phyloP scores from a whole-genome alignment of 495 filamentous ascomycete species.

The Tricharina praecox region DNA sequence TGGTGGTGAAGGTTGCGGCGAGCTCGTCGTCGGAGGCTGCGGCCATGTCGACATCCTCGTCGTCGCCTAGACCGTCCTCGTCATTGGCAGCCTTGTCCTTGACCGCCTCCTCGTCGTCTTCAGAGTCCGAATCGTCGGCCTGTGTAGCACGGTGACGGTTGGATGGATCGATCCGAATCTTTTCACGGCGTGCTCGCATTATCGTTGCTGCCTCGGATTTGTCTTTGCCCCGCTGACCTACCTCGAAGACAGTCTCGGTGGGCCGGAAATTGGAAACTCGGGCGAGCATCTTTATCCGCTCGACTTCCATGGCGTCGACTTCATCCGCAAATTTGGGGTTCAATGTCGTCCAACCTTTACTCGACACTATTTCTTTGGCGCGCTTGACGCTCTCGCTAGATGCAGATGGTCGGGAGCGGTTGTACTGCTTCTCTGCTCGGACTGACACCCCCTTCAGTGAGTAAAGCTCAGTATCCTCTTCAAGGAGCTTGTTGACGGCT shows the following conservation, averaged over 20 bases:
- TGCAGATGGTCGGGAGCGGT: conserved; percentile 73
- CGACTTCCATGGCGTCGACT: conserved; percentile 42
- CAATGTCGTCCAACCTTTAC: conserved; percentile 48
- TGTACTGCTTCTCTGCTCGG: conserved; percentile 88
- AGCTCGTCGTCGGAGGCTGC: conserved; percentile 58
- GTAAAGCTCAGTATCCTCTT: conserved; percentile 55
- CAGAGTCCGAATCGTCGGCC: conserved; percentile 13
- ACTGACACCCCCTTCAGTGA: conserved; percentile 51
- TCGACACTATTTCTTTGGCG: conserved; percentile 52
- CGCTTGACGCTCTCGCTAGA: conserved; percentile 76
- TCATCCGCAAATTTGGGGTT: conserved; percentile 63
- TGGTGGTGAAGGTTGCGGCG: conserved; percentile 51
- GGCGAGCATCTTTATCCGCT: conserved; percentile 68
- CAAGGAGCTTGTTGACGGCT: conserved; percentile 57
- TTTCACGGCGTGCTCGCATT: conserved; percentile 49
- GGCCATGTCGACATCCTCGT: conserved; percentile 41
- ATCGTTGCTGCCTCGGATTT: conserved; percentile 59
- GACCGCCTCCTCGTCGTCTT: conserved; percentile 19
- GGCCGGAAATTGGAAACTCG: conserved; percentile 74
- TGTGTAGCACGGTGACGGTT: conserved; percentile 27
- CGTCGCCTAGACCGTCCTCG: conserved; percentile 30
- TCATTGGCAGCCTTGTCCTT: conserved; percentile 22
- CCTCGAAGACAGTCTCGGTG: conserved; percentile 85
- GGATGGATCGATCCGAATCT: conserved; percentile 34
- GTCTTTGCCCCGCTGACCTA: conserved; percentile 51